Percentiles rank a stretch among this genome's conserved stretches.
Evolutionary conservation across 257 asterid species (phyloP).

Genomic region (Solanum tarapatanum): DNA sequence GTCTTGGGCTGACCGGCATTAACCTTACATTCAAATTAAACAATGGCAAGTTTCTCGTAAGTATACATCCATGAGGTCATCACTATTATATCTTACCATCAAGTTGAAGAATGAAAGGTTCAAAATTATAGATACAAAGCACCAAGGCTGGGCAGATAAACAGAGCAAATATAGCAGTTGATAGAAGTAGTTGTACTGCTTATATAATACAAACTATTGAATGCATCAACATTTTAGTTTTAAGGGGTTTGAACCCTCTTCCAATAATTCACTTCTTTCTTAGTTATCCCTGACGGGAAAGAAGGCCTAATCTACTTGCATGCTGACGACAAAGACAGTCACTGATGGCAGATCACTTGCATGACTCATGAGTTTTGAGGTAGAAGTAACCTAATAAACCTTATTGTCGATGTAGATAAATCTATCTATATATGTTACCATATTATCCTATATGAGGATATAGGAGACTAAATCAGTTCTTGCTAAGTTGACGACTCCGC

Average conservation of each 20-base stretch:
- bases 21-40: background rate
- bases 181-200: background rate
- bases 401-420: background rate
- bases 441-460: background rate
- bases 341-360: background rate
- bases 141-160: background rate
- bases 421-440: background rate
- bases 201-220: background rate
- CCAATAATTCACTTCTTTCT: background rate
- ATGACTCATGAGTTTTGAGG: background rate
- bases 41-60: background rate
- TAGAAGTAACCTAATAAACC: background rate
- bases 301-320: background rate
- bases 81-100: background rate
- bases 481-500: background rate
- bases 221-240: background rate
- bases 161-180: background rate
- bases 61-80: background rate
- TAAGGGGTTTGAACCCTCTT: background rate
- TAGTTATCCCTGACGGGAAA: background rate
- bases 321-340: background rate
- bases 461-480: background rate
- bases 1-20: background rate
- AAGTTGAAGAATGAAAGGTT: background rate
- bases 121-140: background rate